A percentile compares a stretch with the other conserved stretches of the same genome.
Evolutionary conservation across 1,284 basidiomycete genomes (phyloP).

Genomic region (Vanrija humicola): DNA sequence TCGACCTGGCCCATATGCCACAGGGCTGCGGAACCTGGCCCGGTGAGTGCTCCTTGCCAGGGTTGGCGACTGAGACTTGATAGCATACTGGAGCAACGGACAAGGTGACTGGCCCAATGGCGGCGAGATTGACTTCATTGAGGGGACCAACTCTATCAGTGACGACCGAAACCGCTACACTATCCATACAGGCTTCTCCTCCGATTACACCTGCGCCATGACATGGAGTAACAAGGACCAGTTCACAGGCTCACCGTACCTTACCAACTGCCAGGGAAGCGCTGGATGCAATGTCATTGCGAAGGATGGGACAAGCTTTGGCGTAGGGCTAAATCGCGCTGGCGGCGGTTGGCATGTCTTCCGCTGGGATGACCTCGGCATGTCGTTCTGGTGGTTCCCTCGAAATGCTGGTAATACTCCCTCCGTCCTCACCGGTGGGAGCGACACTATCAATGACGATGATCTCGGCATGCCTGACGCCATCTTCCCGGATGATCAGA

Average conservation of each 20-base stretch:
- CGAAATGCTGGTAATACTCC: conserved; percentile 7
- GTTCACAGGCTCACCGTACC: conserved; percentile 21
- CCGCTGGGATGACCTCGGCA: conserved; percentile 29
- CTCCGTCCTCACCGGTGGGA: background rate
- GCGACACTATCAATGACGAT: conserved; percentile 1
- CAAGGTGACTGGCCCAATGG: conserved; percentile 61
- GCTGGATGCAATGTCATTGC: conserved; percentile 4
- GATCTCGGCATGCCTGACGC: conserved; percentile 5
- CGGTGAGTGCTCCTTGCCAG: too few species aligned
- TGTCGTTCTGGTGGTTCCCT: conserved; percentile 11
- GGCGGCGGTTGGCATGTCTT: conserved; percentile 77
- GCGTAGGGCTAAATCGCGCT: conserved; percentile 44
- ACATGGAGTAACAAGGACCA: conserved; percentile 53
- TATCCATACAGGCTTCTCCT: conserved; percentile 32
- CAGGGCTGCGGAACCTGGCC: conserved; percentile 56
- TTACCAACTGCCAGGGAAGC: conserved; percentile 55
- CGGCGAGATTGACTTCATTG: conserved; percentile 83
- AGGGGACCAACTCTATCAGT: conserved; percentile 55
- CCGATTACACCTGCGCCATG: conserved; percentile 43
- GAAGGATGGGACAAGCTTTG: conserved; percentile 12
- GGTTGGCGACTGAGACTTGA: too few species aligned
- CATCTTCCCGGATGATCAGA: background rate
- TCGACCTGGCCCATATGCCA: conserved; percentile 47
- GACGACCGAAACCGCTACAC: conserved; percentile 8
- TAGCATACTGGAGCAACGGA: conserved; percentile 61